Conservation (phyloP, 306 rosid genomes). For the Casuarina cunninghamiana region DNA sequence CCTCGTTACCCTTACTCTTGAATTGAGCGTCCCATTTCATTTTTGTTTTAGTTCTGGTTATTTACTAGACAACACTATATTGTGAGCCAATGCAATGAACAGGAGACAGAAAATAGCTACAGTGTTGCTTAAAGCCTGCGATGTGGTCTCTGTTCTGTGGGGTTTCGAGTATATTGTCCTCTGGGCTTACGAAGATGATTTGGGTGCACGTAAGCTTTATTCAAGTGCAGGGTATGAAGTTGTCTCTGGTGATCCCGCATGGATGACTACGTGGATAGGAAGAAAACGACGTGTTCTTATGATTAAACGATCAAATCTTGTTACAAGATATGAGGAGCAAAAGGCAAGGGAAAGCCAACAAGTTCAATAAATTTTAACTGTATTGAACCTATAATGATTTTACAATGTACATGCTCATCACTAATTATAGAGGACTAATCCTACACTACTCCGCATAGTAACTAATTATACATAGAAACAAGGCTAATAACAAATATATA, state of each 20-base stretch:
- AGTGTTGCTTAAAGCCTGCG: constrained; percentile 64
- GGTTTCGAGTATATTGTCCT: constrained; percentile 69
- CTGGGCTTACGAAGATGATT: constrained; percentile 83
- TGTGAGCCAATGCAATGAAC: not conserved
- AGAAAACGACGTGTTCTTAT: constrained; percentile 76
- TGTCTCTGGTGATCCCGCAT: constrained; percentile 69
- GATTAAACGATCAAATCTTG: constrained; percentile 46
- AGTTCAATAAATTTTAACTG: too few species aligned
- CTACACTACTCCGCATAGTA: too few species aligned
- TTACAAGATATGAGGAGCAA: too few species aligned
- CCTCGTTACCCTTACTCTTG: not conserved
- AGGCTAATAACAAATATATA: too few species aligned
- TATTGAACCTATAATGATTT: too few species aligned
- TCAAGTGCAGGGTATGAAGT: constrained; percentile 70
- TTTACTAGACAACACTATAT: not conserved
- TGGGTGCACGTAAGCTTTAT: constrained; percentile 73
- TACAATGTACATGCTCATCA: too few species aligned
- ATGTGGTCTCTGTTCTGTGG: constrained; percentile 57
- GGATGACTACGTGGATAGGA: constrained; percentile 86
- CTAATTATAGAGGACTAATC: too few species aligned
- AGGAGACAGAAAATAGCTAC: constrained; percentile 84
- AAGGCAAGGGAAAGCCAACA: too few species aligned
- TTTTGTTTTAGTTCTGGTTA: not conserved
- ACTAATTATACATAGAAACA: too few species aligned
- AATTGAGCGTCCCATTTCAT: not conserved